Base-by-base conservation (phyloP, 371 early-diverging fungal species). In the Haplosporangium sp. region DNA sequence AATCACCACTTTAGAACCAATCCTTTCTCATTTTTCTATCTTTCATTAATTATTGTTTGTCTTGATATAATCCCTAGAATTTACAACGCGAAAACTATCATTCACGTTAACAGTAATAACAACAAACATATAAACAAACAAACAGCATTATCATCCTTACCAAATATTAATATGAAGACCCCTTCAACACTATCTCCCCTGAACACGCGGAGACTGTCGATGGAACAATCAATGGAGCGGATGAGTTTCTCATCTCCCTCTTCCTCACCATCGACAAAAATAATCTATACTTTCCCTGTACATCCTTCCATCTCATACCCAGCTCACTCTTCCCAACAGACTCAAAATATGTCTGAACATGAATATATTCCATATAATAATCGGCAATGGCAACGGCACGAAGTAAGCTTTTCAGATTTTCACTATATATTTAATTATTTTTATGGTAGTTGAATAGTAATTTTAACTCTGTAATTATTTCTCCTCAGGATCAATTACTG, bases 191-290 rank as follows among this genome's bases (percentile, higher is more conserved):
- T 70, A 19, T 61, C 70, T 9, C 75, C 75, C 62, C 52, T 75
- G 66, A 70, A 66, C 55, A 52, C 70, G 20, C 61, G 62, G 52
- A 50, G 52, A 47, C 67, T 58, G 6, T 48, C 65, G 17, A 60
- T 78, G 67, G 78, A 69, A 45, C 62, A 67, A 17, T 78, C 78
- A 20, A 73, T 78, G 74, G 71, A 78, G 40, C 53, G 74, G 13
- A 69, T 78, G 73, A 69, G 63, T 42, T 73, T 73, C 44, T 56
- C 70, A 2, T 73, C 74, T 1, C 70, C 78, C 11, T 59, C 50
- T n/a, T 57, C 71, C 8, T 57, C 56, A 1, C 64, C 66, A 0
- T 44, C 76, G 5, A 15, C 65, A 10, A 50, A 42, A 38, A 6
- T 8, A n/a, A 17, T 34, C n/a, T 35, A 37, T 37, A 19, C 61